phyloP scores from a whole-genome alignment of 2,329 filamentous ascomycete species.

The Talaromyces islandicus region DNA sequence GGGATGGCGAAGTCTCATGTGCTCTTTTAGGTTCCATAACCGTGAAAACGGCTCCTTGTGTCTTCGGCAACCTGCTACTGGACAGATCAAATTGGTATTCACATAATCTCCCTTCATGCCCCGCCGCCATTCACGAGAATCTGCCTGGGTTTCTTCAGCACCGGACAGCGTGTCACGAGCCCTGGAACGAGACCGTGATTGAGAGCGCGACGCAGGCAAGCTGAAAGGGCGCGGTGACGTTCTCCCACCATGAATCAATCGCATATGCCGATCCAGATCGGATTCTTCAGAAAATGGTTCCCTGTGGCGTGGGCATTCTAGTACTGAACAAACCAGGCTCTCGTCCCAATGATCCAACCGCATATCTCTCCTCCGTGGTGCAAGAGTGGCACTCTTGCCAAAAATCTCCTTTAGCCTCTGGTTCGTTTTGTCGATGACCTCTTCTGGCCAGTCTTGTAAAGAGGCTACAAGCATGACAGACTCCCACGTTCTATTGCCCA shows the following conservation, averaged over 20 bases:
- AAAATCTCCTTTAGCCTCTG: background rate
- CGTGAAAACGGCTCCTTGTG: background rate
- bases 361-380: background rate
- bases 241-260: background rate
- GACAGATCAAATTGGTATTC: background rate
- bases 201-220: background rate
- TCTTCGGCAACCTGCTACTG: background rate
- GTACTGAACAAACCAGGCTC: background rate
- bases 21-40: background rate
- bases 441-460: background rate
- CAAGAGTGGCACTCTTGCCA: background rate
- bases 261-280: background rate
- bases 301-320: background rate
- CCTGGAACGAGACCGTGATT: background rate
- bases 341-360: background rate
- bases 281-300: background rate
- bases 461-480: background rate
- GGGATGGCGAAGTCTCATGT: background rate
- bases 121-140: background rate
- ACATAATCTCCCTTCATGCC: background rate
- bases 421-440: background rate
- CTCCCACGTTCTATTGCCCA: background rate
- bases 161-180: background rate
- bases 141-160: background rate
- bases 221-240: background rate